These are phyloP conservation scores for Dioscorea dumetorum DNA, from an alignment of 106 monocot species.

Conservation along the genomic window DNA sequence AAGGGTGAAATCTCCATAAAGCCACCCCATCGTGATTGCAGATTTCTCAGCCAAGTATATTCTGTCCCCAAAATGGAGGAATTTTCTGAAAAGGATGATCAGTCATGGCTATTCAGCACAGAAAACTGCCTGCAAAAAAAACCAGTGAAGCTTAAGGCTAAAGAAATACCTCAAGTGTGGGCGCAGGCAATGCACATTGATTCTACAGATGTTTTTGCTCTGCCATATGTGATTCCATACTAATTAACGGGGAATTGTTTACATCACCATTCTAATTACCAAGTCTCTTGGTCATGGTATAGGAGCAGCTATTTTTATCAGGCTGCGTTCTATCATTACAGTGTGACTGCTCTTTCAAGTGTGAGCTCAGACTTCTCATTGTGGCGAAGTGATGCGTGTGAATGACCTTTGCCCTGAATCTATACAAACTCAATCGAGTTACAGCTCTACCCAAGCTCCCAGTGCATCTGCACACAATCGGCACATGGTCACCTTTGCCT, in stretches of 20 bases:
- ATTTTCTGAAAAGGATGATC: conserved; percentile 35
- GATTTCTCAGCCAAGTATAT: conserved; percentile 41
- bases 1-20: conserved; percentile 13
- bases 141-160: neutral
- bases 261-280: neutral
- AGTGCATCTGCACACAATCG: too few species aligned
- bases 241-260: conserved; percentile 12
- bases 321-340: neutral
- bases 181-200: conserved; percentile 39
- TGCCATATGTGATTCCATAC: conserved; percentile 79
- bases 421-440: too few species aligned
- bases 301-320: conserved; percentile 9
- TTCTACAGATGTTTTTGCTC: conserved; percentile 41
- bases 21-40: conserved; percentile 57
- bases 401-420: too few species aligned
- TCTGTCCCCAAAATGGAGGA: conserved; percentile 50
- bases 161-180: conserved; percentile 48
- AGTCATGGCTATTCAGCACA: conserved; percentile 52
- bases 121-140: conserved; percentile 8
- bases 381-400: too few species aligned
- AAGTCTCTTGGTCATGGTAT: conserved; percentile 4
- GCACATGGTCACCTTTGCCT: too few species aligned
- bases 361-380: conserved; percentile 4
- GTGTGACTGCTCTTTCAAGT: conserved; percentile 8
- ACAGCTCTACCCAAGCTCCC: too few species aligned